phyloP scores from a whole-genome alignment of 2,329 filamentous ascomycete species.

The Alternaria sp. region DNA sequence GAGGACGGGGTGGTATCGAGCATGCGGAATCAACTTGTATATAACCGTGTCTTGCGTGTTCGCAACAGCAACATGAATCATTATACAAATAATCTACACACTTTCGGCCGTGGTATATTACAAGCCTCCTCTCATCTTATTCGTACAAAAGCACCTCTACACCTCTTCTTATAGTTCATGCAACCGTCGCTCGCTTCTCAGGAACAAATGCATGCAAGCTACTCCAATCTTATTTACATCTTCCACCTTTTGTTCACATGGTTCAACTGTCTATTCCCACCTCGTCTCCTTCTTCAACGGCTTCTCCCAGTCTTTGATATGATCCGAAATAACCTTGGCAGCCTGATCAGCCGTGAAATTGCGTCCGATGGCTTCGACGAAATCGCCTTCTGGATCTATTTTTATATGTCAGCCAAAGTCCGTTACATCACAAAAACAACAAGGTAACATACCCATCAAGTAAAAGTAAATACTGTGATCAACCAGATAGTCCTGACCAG shows the following conservation, averaged over 20 bases:
- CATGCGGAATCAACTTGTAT: too few relatives aligned
- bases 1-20: too few relatives aligned
- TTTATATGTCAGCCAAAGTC: constrained; percentile 30
- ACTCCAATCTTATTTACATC: background rate
- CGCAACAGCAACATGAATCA: background rate
- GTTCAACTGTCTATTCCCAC: constrained; percentile 31
- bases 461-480: constrained; percentile 99
- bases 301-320: constrained; percentile 80
- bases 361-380: constrained; percentile 93
- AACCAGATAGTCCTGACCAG: constrained; percentile 95
- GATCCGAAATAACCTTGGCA: constrained; percentile 81
- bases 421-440: background rate
- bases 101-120: background rate
- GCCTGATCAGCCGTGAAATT: constrained; percentile 92
- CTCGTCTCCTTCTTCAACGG: constrained; percentile 59
- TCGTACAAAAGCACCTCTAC: constrained; percentile 9
- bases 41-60: too few relatives aligned
- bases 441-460: constrained; percentile 74
- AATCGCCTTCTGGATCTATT: constrained; percentile 90
- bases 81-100: constrained; percentile 1
- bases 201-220: background rate
- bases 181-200: background rate
- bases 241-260: background rate
- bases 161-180: too few relatives aligned
- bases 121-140: constrained; percentile 5